Conservation (phyloP, 2,329 filamentous ascomycete genomes). For the Sporothrix curviconia region DNA sequence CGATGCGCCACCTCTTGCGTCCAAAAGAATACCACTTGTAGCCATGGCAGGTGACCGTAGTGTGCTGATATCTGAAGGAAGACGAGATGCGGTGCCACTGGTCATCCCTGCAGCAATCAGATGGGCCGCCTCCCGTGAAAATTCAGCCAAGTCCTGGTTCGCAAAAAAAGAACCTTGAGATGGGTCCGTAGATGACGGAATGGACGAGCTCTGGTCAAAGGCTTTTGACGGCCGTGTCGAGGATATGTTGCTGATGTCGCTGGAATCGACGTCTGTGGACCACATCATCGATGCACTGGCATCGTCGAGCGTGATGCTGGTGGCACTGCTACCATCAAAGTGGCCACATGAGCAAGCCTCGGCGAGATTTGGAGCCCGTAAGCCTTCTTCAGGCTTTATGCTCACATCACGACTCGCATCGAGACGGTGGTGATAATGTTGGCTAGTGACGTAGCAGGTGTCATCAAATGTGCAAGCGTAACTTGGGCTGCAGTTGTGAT, state of each 20-base stretch:
- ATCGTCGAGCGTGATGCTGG: not conserved
- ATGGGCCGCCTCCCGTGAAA: not conserved
- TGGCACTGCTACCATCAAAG: not conserved
- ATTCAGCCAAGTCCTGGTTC: not conserved
- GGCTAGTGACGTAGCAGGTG: not conserved
- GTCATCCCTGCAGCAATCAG: not conserved
- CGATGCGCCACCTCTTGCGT: not conserved
- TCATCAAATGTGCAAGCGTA: not conserved
- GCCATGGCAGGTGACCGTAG: not conserved
- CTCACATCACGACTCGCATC: not conserved
- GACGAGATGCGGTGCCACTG: not conserved
- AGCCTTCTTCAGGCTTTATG: not conserved
- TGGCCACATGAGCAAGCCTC: constrained; percentile 1
- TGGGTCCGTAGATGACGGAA: constrained; percentile 4
- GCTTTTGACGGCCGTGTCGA: constrained; percentile 10
- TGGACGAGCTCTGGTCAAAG: constrained; percentile 6
- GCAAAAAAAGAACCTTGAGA: constrained; percentile 9
- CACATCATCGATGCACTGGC: constrained; percentile 10
- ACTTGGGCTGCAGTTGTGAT: not conserved
- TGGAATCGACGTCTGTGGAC: constrained; percentile 11
- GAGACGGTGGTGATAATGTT: constrained; percentile 9
- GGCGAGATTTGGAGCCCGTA: not conserved
- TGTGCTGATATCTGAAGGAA: not conserved
- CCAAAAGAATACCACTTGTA: not conserved
- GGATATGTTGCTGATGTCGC: constrained; percentile 7